Base-by-base conservation (phyloP, 805 yeast genomes). In the Yarrowia hollandica region DNA sequence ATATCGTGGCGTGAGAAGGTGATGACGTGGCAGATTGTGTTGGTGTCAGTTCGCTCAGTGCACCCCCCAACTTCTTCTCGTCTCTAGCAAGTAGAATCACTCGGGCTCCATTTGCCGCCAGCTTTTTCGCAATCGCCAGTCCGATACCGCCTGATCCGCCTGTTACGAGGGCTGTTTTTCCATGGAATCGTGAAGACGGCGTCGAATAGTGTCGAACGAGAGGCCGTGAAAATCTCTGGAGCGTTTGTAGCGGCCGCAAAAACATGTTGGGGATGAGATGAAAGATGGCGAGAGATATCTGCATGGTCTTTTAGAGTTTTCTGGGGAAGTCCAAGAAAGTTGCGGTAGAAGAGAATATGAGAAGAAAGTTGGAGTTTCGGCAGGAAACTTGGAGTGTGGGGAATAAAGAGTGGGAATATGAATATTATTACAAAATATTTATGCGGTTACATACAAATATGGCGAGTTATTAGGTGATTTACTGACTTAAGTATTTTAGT, bases 81-180 rank as follows among this genome's bases (percentile, higher is more conserved):
- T 79, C 74, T 38, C 88, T 68, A 0, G 89, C 78, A 5, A 83
- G 62, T 15, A 86, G 67, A 0, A 83, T 74, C 5, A 83, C 72
- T 18, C 72, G 73, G 22, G 81, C 78, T 1, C 91, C 91, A 25
- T 73, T 64, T 0, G 62, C 48, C 0, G 88, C 79, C 23, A 86
- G 72, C 26, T 65, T 68, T 30, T 67, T 63, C 0, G 90, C 85
- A 15, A 87, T 78, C 0, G 77, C 77, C 3, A 75, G 71, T 0
- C 94, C 94, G 12, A 86, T 72, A 0, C 94, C 92, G 42, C 78
- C 72, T 0, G 90, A 82, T 0, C 85, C 90, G 1, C 94, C 94
- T 0, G 90, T 85, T 1, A 85, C 34, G 18, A 66, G 60, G 14
- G 64, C 62, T 23, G 58, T 58, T 39, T 61, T 65, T 8, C 52